Evolutionary conservation across 495 filamentous ascomycete species (phyloP).

Genomic region (Hypoxylon cercidicola): DNA sequence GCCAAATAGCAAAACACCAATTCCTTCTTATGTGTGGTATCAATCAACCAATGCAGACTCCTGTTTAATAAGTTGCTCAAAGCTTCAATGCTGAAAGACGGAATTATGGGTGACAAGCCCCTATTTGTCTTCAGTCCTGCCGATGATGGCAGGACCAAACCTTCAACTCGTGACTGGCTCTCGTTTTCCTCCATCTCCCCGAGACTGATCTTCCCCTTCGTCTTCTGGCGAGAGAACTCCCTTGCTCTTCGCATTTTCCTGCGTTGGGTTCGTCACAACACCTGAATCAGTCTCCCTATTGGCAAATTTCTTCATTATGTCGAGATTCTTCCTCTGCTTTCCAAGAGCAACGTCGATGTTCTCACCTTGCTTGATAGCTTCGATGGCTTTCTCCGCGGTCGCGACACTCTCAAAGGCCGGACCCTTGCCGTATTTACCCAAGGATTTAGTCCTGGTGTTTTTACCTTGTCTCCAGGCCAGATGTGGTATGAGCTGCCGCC

Average conservation of each 20-base stretch:
- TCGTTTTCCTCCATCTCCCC: not conserved
- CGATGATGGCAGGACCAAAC: not conserved
- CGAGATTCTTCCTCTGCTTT: conserved; percentile 4
- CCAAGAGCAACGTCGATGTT: conserved; percentile 31
- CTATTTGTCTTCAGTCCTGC: not conserved
- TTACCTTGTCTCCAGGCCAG: conserved; percentile 42
- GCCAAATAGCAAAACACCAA: not conserved
- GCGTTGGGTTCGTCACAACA: not conserved
- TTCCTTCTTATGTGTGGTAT: not conserved
- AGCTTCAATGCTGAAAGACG: too few relatives aligned
- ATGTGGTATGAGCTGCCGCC: conserved; percentile 41
- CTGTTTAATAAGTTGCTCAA: not conserved
- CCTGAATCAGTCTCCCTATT: conserved; percentile 1
- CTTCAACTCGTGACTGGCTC: not conserved
- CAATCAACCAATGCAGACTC: not conserved
- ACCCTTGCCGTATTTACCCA: conserved; percentile 36
- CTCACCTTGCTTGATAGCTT: conserved; percentile 49
- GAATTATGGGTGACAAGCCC: too few relatives aligned
- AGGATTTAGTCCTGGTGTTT: conserved; percentile 34
- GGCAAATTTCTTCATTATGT: not conserved
- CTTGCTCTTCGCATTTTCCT: not conserved
- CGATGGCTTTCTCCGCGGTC: conserved; percentile 54
- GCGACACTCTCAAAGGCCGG: conserved; percentile 59
- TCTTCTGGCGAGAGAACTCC: not conserved
- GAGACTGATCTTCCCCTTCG: not conserved